Evolutionary conservation across 805 yeast species (phyloP), one percentile per base, ranked within the genome.

Genomic region (Dipodascus albidus): DNA sequence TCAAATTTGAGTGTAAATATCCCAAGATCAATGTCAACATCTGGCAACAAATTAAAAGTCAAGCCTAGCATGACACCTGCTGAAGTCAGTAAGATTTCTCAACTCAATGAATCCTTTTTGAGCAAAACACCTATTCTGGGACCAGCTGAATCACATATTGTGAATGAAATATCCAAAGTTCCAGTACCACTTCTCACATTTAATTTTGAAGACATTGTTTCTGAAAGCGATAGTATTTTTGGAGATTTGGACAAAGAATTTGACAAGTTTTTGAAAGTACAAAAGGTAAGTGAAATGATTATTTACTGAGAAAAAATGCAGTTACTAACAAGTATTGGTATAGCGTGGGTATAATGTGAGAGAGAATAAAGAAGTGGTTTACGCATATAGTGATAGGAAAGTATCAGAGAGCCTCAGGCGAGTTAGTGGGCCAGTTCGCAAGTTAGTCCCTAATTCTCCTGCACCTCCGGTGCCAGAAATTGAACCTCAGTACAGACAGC

Each of bases 231-330:
- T 19, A 53, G 58, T n/a, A 52, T 60, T 23, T 60, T 61, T 50
- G 60, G 53, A 1, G 62, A 60, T 27, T 24, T 61, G 42, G 59
- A 59, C 48, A 57, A 59, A 20, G 63, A 61, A 54, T 57, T 61
- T 48, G 64, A 61, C 47, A 55, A 52, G 42, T 50, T 61, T 19
- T 47, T 61, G 35, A 48, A 52, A n/a, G 53, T 53, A 2, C 60
- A 61, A 48, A 58, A 58, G 54, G 59, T 55, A 42, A 48, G 57
- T 38, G 4, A 17, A 31, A 38, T 38, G 20, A 38, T 17, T 38
- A 19, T 38, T 38, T 4, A n/a, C n/a, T 23, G 8, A n/a, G n/a
- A 17, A 42, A 33, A 42, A 2, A 38, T 38, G 6, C 19, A 17
- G 6, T 3, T 21, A 19, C 23, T 23, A 22, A 48, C 33, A 3